A percentile compares a stretch with the other conserved stretches of the same genome.
Conservation (phyloP, 768 basidiomycete species). For the Coprinopsis sp. region DNA sequence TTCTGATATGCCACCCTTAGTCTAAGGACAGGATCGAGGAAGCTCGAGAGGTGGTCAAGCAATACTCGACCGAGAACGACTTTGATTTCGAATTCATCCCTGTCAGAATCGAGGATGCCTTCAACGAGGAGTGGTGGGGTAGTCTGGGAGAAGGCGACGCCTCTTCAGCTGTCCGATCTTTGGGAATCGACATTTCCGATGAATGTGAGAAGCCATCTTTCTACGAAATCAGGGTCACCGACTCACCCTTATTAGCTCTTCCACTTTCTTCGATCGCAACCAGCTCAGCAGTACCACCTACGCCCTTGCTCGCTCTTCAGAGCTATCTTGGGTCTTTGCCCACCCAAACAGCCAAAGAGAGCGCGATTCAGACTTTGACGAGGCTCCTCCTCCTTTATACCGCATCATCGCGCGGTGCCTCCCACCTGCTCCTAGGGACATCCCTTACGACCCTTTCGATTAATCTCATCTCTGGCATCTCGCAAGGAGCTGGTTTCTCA, state of each 20-base stretch:
- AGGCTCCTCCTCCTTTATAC: constrained; percentile 70
- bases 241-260: constrained; percentile 17
- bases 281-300: constrained; percentile 17
- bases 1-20: constrained; percentile 29
- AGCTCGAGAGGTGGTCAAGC: constrained; percentile 39
- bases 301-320: constrained; percentile 30
- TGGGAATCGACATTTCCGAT: constrained; percentile 45
- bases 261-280: constrained; percentile 23
- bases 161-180: constrained; percentile 7
- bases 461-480: constrained; percentile 65
- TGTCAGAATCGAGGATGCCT: constrained; percentile 69
- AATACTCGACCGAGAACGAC: constrained; percentile 32
- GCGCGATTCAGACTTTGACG: constrained; percentile 52
- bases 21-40: constrained; percentile 52
- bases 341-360: constrained; percentile 65
- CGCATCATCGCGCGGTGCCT: constrained; percentile 52
- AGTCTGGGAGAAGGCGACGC: constrained; percentile 32
- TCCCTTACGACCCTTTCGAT: constrained; percentile 76
- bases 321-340: constrained; percentile 63
- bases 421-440: constrained; percentile 76
- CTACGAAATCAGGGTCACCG: constrained; percentile 1
- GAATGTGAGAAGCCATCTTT: constrained; percentile 39
- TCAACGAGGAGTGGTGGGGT: constrained; percentile 65
- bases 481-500: constrained; percentile 72
- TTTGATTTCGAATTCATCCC: constrained; percentile 50